Conservation (phyloP, 805 yeast species). For the Phaffomyces opuntiae region DNA sequence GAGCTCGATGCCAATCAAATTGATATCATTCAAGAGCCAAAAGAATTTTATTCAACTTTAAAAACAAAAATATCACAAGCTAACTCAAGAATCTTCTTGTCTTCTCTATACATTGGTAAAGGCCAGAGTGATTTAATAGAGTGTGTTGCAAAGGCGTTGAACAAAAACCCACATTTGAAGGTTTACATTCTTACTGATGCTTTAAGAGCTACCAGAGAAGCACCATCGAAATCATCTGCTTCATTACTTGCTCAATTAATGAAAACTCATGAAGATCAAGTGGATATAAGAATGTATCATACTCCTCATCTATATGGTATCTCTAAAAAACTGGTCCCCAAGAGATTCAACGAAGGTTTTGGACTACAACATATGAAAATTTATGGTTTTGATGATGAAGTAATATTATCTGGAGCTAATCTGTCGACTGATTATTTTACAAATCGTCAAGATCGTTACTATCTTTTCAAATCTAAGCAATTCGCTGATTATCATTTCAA, state of each 20-base stretch:
- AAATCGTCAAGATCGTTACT: slow-evolving; percentile 90
- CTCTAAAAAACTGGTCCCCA: slow-evolving; percentile 61
- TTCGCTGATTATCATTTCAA: slow-evolving; percentile 68
- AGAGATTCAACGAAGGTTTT: slow-evolving; percentile 78
- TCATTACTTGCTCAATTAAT: slow-evolving; percentile 62
- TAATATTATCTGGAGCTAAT: slow-evolving; percentile 87
- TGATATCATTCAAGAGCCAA: slow-evolving; percentile 58
- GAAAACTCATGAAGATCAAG: slow-evolving; percentile 57
- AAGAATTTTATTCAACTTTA: slow-evolving; percentile 60
- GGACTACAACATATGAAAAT: slow-evolving; percentile 97
- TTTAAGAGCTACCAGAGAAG: slow-evolving; percentile 87
- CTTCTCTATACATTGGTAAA: slow-evolving; percentile 84
- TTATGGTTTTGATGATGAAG: slow-evolving; percentile 90
- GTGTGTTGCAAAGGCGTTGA: slow-evolving; percentile 54
- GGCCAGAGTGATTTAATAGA: slow-evolving; percentile 68
- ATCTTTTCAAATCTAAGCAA: slow-evolving; percentile 49
- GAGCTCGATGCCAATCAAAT: slow-evolving; percentile 49
- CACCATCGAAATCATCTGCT: slow-evolving; percentile 72
- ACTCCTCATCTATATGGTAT: slow-evolving; percentile 80
- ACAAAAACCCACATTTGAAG: slow-evolving; percentile 49
- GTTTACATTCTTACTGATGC: slow-evolving; percentile 80
- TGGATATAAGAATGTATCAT: slow-evolving; percentile 77
- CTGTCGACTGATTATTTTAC: slow-evolving; percentile 88
- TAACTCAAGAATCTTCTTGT: slow-evolving; percentile 61
- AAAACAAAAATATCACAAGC: slow-evolving; percentile 59